phyloP scores from a whole-genome alignment of 2,329 filamentous ascomycete genomes.

The Fusarium sp. region DNA sequence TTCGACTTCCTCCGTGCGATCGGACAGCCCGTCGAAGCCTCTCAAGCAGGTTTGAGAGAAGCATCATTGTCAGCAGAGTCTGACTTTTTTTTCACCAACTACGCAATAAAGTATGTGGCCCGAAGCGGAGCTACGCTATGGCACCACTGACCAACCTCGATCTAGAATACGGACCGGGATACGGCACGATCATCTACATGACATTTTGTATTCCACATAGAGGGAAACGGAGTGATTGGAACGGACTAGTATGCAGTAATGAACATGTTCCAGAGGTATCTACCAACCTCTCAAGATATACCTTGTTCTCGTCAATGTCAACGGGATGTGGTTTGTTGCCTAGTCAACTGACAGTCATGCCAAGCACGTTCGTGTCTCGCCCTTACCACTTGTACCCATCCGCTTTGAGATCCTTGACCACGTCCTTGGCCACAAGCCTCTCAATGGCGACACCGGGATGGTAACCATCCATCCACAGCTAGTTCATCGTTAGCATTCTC shows the following conservation, averaged over 20 bases:
- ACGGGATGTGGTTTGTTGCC: neutral
- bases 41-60: neutral
- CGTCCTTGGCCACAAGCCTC: conserved; percentile 53
- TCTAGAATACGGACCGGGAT: neutral
- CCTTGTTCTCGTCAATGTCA: neutral
- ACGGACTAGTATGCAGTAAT: neutral
- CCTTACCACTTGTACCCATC: conserved; percentile 16
- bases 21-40: neutral
- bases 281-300: neutral
- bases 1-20: neutral
- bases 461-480: conserved; percentile 60
- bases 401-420: conserved; percentile 38
- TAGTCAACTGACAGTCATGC: neutral
- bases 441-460: conserved; percentile 57
- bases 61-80: neutral
- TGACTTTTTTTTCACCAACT: neutral
- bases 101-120: neutral
- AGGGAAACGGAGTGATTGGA: neutral
- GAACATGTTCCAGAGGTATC: neutral
- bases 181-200: neutral
- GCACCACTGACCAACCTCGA: neutral
- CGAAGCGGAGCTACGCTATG: neutral
- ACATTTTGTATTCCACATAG: neutral
- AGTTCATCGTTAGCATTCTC: neutral
- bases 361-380: neutral